Conservation (phyloP, 164 flowering plant genomes). For the Magnolia kwangsiensis region DNA sequence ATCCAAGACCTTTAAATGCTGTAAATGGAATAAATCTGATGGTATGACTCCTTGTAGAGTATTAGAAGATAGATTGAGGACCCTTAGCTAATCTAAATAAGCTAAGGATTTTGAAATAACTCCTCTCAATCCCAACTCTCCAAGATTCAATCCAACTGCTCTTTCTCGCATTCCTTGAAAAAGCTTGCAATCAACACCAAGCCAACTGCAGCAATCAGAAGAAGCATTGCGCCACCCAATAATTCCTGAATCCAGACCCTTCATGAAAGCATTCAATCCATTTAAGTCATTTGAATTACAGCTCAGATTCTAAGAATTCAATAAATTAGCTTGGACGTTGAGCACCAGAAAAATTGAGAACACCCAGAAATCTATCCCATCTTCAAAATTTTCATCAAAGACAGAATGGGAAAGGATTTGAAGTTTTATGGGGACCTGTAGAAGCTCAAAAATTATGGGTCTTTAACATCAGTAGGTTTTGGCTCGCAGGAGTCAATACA, state of each 20-base stretch:
- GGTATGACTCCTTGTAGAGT: constrained; percentile 17
- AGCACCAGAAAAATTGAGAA: not conserved
- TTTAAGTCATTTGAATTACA: constrained; percentile 17
- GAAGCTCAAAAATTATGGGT: too few relatives aligned
- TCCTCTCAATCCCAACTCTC: constrained; percentile 10
- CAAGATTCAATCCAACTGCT: constrained; percentile 17
- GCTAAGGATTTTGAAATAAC: constrained; percentile 13
- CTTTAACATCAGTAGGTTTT: too few relatives aligned
- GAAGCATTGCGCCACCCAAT: constrained; percentile 7
- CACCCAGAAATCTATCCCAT: not conserved
- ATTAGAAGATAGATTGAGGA: constrained; percentile 23
- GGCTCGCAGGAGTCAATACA: too few relatives aligned
- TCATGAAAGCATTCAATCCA: constrained; percentile 14
- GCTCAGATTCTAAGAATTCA: constrained; percentile 9
- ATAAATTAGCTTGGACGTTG: constrained; percentile 7
- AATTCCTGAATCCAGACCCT: constrained; percentile 7
- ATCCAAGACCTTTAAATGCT: constrained; percentile 19
- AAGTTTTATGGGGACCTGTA: too few relatives aligned
- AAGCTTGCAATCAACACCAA: constrained; percentile 14
- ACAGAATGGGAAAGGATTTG: not conserved
- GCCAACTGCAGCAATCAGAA: constrained; percentile 8
- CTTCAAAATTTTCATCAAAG: not conserved
- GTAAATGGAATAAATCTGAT: constrained; percentile 11
- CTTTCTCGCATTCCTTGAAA: constrained; percentile 9
- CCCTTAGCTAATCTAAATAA: constrained; percentile 16